A percentile compares a stretch with the other conserved stretches of the same genome.
These are phyloP conservation scores for Solanum microdontum DNA, from an alignment of 257 asterid genomes.

Conservation along the genomic window DNA sequence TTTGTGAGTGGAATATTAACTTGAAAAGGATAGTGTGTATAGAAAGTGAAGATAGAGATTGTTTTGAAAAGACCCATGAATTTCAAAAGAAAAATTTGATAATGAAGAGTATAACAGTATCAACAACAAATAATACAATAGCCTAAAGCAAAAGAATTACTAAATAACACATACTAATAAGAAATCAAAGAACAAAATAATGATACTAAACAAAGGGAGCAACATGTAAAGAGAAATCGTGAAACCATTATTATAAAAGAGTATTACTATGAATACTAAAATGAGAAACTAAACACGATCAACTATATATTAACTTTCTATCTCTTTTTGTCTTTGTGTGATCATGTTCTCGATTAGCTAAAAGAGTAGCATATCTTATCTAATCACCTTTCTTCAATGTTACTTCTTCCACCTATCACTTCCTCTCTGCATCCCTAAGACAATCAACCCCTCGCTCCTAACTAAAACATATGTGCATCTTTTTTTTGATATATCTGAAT, in stretches of 20 bases:
- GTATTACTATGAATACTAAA: background rate
- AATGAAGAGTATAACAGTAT: fast-evolving
- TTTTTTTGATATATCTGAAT: fast-evolving
- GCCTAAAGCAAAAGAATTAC: background rate
- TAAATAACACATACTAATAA: background rate
- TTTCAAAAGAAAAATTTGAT: fast-evolving
- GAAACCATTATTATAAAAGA: too few relatives aligned
- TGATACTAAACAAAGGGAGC: background rate
- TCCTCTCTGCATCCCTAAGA: background rate
- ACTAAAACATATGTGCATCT: background rate
- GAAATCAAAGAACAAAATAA: background rate
- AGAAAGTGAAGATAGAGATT: fast-evolving
- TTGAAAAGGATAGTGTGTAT: fast-evolving
- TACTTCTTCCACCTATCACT: background rate
- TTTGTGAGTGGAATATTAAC: fast-evolving
- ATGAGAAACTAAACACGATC: background rate
- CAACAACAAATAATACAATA: fast-evolving
- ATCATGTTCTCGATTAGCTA: background rate
- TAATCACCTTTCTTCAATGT: fast-evolving
- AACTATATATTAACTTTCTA: background rate
- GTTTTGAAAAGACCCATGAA: fast-evolving
- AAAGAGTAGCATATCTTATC: fast-evolving
- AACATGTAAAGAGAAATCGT: background rate
- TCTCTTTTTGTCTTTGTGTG: fast-evolving
- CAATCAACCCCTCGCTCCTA: background rate